A percentile compares a stretch with the other conserved stretches of the same genome.
Evolutionary conservation across 2,329 filamentous ascomycete genomes (phyloP).

Genomic region (Aspergillus sp.): DNA sequence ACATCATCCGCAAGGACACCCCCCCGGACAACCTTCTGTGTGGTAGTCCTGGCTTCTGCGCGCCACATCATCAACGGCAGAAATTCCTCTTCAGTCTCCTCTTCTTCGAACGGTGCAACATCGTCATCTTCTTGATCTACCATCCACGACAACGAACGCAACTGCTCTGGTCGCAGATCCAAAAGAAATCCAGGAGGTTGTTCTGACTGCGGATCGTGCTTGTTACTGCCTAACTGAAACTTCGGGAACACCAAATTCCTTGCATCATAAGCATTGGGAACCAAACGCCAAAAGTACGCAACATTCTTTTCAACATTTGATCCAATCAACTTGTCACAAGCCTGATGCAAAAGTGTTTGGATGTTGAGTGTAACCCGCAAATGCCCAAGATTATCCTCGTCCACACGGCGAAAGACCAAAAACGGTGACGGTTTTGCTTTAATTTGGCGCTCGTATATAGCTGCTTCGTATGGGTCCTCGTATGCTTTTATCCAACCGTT

Average conservation of each 20-base stretch:
- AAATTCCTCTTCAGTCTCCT: conserved; percentile 52
- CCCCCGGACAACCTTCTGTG: conserved; percentile 40
- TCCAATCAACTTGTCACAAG: conserved; percentile 21
- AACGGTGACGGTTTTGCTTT: conserved; percentile 44
- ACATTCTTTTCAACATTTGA: conserved; percentile 8
- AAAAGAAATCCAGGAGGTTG: conserved; percentile 32
- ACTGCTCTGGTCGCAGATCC: conserved; percentile 48
- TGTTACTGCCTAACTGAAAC: conserved; percentile 42
- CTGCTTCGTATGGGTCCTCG: conserved; percentile 48
- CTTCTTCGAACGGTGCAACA: conserved; percentile 40
- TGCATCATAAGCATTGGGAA: conserved; percentile 38
- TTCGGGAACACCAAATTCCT: conserved; percentile 27
- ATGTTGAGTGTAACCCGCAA: conserved; percentile 36
- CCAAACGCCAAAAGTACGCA: conserved; percentile 40
- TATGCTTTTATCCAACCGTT: conserved; percentile 34
- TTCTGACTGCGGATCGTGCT: conserved; percentile 20
- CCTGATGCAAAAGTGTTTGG: conserved; percentile 31
- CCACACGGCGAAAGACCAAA: conserved; percentile 30
- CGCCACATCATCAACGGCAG: conserved; percentile 50
- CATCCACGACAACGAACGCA: conserved; percentile 56
- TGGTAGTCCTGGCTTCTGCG: conserved; percentile 45
- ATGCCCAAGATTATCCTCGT: conserved; percentile 23
- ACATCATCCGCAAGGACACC: conserved; percentile 59
- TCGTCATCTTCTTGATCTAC: conserved; percentile 43
- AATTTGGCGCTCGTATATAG: conserved; percentile 44